phyloP scores from a whole-genome alignment of 2,329 filamentous ascomycete species.

The Fusarium sp. region DNA sequence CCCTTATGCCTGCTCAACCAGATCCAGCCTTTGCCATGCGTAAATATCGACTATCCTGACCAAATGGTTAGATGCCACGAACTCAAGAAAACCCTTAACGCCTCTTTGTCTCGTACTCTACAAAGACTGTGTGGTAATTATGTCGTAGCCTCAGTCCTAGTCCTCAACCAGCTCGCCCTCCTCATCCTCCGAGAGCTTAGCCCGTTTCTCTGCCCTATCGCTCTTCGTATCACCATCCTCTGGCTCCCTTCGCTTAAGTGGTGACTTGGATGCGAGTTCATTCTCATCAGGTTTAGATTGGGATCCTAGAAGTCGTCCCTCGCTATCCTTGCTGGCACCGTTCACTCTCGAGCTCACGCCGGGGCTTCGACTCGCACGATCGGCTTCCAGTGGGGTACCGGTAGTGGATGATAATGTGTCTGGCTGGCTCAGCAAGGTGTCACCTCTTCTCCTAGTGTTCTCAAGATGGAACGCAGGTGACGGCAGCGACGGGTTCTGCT shows the following conservation, averaged over 20 bases:
- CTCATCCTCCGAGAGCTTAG: slow-evolving; percentile 60
- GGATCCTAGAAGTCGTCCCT: slow-evolving; percentile 50
- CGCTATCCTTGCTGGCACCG: slow-evolving; percentile 52
- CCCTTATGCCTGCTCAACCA: slow-evolving; percentile 29
- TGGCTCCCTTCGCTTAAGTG: slow-evolving; percentile 57
- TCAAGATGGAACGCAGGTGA: slow-evolving; percentile 68
- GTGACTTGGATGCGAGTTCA: slow-evolving; percentile 50
- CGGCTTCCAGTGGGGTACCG: slow-evolving; percentile 60
- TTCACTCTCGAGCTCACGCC: slow-evolving; percentile 57
- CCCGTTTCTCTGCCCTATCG: slow-evolving; percentile 57
- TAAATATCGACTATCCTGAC: slow-evolving; percentile 31
- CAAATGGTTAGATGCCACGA: slow-evolving; percentile 15
- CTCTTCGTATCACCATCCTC: slow-evolving; percentile 51
- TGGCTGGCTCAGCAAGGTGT: slow-evolving; percentile 55
- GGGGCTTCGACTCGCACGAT: slow-evolving; percentile 63
- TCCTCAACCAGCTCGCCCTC: slow-evolving; percentile 60
- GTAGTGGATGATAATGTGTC: slow-evolving; percentile 60
- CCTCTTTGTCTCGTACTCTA: slow-evolving; percentile 38
- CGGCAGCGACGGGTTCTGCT: slow-evolving; percentile 63
- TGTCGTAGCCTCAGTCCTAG: slow-evolving; percentile 45
- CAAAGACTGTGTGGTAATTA: slow-evolving; percentile 14
- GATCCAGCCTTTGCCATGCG: slow-evolving; percentile 34
- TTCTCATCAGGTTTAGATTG: slow-evolving; percentile 49
- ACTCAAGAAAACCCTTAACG: slow-evolving; percentile 36
- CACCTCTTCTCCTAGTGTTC: slow-evolving; percentile 63